A percentile compares a stretch with the other conserved stretches of the same genome.
Evolutionary conservation across 306 rosid genomes (phyloP).

Genomic region (Sophora flavescens): DNA sequence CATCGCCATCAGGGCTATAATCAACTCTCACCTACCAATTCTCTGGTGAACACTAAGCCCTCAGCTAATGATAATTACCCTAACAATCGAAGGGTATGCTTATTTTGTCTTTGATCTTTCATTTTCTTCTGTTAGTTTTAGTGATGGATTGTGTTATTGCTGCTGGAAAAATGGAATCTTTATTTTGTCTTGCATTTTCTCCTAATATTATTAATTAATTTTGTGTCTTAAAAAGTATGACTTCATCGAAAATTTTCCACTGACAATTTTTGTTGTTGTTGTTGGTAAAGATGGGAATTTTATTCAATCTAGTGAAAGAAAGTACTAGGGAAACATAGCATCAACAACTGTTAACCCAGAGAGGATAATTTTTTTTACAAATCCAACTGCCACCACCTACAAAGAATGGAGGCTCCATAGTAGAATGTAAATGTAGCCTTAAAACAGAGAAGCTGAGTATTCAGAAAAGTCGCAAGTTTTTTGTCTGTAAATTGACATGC

Average conservation of each 20-base stretch:
- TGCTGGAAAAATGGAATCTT: background rate
- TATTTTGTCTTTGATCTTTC: conserved; percentile 52
- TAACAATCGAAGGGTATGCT: conserved; percentile 78
- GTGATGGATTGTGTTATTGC: conserved; percentile 16
- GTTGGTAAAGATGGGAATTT: conserved; percentile 23
- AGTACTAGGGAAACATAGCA: background rate
- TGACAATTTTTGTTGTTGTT: background rate
- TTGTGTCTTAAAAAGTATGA: conserved; percentile 17
- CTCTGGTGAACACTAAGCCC: conserved; percentile 59
- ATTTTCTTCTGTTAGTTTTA: conserved; percentile 2
- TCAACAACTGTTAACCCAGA: conserved; percentile 10
- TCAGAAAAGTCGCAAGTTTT: background rate
- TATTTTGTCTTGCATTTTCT: conserved; percentile 12
- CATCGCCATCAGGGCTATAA: conserved; percentile 52
- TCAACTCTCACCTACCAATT: conserved; percentile 60
- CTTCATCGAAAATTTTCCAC: background rate
- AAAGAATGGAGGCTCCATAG: conserved; percentile 16
- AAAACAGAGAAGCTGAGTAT: background rate
- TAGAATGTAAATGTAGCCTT: conserved; percentile 8
- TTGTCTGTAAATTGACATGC: conserved; percentile 9
- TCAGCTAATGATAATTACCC: conserved; percentile 59
- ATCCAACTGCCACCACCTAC: conserved; percentile 5
- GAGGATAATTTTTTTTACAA: too few relatives aligned
- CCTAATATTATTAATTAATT: conserved; percentile 9
- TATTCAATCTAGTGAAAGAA: conserved; percentile 17